Conservation (phyloP, 345 rosid species). For the Passiflora organensis region DNA sequence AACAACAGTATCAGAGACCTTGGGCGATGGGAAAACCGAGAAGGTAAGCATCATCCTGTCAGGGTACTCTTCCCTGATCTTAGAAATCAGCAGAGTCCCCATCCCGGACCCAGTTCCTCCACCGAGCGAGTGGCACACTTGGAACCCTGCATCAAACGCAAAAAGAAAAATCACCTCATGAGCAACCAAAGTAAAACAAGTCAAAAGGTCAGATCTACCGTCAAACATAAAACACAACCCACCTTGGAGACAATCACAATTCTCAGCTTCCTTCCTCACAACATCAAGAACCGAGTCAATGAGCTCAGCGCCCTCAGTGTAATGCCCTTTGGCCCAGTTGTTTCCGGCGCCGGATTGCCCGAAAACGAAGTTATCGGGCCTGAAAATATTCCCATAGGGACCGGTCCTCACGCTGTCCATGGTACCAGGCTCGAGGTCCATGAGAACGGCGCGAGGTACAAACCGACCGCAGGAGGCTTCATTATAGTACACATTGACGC, state of each 20-base stretch:
- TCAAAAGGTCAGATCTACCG: background rate
- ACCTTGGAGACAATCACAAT: conserved; percentile 30
- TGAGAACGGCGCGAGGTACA: conserved; percentile 26
- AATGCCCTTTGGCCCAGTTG: conserved; percentile 28
- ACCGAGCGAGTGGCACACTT: conserved; percentile 25
- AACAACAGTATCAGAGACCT: conserved; percentile 26
- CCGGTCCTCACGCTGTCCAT: conserved; percentile 30
- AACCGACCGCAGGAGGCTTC: conserved; percentile 25
- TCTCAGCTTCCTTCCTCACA: conserved; percentile 26
- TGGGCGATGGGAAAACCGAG: conserved; percentile 26
- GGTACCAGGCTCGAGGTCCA: conserved; percentile 30
- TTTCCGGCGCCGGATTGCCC: conserved; percentile 30
- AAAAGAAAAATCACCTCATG: background rate
- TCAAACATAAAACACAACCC: too few relatives aligned
- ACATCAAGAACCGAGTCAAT: conserved; percentile 26
- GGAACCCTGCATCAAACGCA: conserved; percentile 13
- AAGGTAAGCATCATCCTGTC: conserved; percentile 30
- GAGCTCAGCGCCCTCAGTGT: conserved; percentile 25
- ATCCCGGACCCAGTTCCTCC: conserved; percentile 29
- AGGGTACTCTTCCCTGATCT: conserved; percentile 28
- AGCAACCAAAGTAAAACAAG: background rate
- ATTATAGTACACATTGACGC: conserved; percentile 23
- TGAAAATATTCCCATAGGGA: conserved; percentile 23
- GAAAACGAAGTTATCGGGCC: conserved; percentile 28
- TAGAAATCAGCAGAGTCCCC: conserved; percentile 26